These are phyloP conservation scores for Hortiboletus flavorubellus DNA, from an alignment of 768 basidiomycete species.

Conservation along the genomic window DNA sequence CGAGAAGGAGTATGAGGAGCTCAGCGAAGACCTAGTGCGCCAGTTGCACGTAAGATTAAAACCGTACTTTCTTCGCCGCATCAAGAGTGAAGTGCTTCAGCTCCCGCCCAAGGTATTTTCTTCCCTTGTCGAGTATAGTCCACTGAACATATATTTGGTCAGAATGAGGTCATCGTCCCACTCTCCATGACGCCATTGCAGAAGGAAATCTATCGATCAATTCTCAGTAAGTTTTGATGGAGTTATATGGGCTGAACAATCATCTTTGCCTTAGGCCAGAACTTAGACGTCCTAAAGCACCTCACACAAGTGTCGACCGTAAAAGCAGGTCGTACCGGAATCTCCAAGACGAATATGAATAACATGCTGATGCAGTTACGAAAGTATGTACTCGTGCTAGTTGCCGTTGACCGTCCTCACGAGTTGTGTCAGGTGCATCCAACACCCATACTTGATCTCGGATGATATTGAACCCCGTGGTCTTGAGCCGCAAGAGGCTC, in stretches of 20 bases:
- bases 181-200: conserved; percentile 85
- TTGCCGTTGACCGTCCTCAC: neutral
- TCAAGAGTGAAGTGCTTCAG: conserved; percentile 89
- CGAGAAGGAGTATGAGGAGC: conserved; percentile 68
- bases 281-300: conserved; percentile 60
- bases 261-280: conserved; percentile 51
- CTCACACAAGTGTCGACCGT: conserved; percentile 47
- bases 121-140: neutral
- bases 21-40: conserved; percentile 77
- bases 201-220: conserved; percentile 82
- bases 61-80: conserved; percentile 90
- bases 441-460: conserved; percentile 87
- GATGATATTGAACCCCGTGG: conserved; percentile 74
- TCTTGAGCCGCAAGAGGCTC: conserved; percentile 54
- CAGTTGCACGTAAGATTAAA: conserved; percentile 74
- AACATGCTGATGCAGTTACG: conserved; percentile 87
- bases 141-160: conserved; percentile 4
- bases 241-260: conserved; percentile 15
- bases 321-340: conserved; percentile 28
- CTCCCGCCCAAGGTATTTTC: conserved; percentile 80
- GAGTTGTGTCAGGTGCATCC: conserved; percentile 59
- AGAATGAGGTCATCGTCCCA: conserved; percentile 93
- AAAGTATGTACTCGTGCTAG: conserved; percentile 50
- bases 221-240: conserved; percentile 53
- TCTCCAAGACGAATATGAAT: conserved; percentile 58